Evolutionary conservation across 768 basidiomycete genomes (phyloP).

Genomic region (Neoboletus magnificus): DNA sequence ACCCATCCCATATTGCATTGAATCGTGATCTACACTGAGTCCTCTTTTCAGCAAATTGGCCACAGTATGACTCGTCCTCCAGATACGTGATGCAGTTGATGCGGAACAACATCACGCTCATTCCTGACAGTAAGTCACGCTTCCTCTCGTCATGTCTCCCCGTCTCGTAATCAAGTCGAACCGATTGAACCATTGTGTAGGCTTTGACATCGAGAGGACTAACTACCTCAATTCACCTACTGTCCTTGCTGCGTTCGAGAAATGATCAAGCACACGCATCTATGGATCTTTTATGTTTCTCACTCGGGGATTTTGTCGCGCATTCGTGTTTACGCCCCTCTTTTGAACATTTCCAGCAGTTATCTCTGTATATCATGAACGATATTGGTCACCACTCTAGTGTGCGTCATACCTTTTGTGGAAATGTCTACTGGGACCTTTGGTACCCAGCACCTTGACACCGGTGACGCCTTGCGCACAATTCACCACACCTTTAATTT

Average conservation of each 20-base stretch:
- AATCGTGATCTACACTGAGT: neutral
- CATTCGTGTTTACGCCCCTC: neutral
- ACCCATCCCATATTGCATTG: neutral
- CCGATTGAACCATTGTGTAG: neutral
- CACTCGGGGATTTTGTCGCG: too few species aligned
- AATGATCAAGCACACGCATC: neutral
- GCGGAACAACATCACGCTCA: constrained; percentile 50
- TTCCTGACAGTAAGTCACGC: constrained; percentile 44
- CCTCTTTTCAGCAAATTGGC: constrained; percentile 35
- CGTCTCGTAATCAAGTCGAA: neutral
- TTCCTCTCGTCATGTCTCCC: neutral
- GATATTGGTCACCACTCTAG: neutral
- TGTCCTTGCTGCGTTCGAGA: constrained; percentile 15
- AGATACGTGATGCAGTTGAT: constrained; percentile 47
- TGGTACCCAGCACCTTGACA: too few species aligned
- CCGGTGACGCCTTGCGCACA: too few species aligned
- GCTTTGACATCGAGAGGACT: constrained; percentile 10
- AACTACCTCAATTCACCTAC: constrained; percentile 13
- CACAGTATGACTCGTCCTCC: constrained; percentile 35
- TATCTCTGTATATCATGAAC: neutral
- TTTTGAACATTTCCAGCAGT: neutral
- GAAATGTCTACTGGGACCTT: too few species aligned
- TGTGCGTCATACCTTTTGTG: neutral
- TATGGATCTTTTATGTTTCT: neutral
- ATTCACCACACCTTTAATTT: too few species aligned